Conservation (phyloP, 129 eudicot species). For the Pittosporum tobira region DNA sequence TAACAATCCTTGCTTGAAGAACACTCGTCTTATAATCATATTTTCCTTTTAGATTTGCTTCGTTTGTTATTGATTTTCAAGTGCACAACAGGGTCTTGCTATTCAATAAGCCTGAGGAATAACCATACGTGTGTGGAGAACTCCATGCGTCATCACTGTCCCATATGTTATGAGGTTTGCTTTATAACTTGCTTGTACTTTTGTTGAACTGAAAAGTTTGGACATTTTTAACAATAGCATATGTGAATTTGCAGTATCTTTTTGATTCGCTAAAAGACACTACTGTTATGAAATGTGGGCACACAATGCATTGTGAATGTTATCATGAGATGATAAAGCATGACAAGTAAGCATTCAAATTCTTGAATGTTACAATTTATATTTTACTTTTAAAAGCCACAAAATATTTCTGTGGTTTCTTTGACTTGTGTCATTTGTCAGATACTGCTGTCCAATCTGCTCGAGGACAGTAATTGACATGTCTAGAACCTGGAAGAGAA, state of each 20-base stretch:
- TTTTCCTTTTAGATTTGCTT: not conserved
- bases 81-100: conserved; percentile 73
- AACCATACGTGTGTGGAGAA: conserved; percentile 92
- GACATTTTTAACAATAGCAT: conserved; percentile 2
- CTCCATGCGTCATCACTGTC: conserved; percentile 93
- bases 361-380: not conserved
- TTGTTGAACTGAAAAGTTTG: not conserved
- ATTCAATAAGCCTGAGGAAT: conserved; percentile 52
- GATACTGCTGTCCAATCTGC: conserved; percentile 92
- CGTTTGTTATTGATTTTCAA: conserved; percentile 9
- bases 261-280: conserved; percentile 91
- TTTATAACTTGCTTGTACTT: not conserved
- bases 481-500: conserved; percentile 81
- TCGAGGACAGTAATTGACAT: conserved; percentile 79
- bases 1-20: not conserved
- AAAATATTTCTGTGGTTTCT: not conserved
- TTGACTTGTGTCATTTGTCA: conserved; percentile 13
- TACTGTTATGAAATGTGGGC: conserved; percentile 93
- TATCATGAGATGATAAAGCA: conserved; percentile 88
- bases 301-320: conserved; percentile 92
- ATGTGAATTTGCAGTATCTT: conserved; percentile 47
- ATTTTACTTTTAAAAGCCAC: not conserved
- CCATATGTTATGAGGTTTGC: conserved; percentile 89
- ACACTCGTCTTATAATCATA: not conserved
- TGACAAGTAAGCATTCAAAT: conserved; percentile 57